Conservation (phyloP, 495 filamentous ascomycete genomes). For the Antarctomyces pellizariae region DNA sequence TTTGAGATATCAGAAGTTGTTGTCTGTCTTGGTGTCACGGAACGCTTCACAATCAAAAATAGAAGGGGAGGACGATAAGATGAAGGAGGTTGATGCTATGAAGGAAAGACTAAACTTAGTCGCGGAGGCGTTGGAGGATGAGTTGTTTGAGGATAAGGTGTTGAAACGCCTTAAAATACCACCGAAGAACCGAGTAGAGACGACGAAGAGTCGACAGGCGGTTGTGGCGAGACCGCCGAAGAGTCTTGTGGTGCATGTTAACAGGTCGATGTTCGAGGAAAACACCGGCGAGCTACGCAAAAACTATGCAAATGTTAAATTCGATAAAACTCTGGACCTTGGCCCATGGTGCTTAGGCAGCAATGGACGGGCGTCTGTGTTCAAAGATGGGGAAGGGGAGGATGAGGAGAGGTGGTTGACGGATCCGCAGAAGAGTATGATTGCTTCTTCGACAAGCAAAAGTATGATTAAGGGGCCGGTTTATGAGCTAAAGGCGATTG, state of each 20-base stretch:
- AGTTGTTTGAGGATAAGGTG: constrained; percentile 60
- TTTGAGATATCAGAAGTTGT: constrained; percentile 18
- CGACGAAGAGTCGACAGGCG: constrained; percentile 72
- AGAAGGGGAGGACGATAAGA: too few relatives aligned
- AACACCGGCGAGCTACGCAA: constrained; percentile 52
- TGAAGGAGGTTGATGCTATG: constrained; percentile 9
- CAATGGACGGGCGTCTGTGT: too few relatives aligned
- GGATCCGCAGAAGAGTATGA: constrained; percentile 44
- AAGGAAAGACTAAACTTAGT: constrained; percentile 33
- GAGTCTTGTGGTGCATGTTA: constrained; percentile 66
- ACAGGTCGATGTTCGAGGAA: constrained; percentile 79
- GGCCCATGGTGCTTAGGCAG: constrained; percentile 55
- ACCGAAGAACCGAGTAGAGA: constrained; percentile 36
- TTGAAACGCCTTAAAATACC: constrained; percentile 49
- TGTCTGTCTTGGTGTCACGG: constrained; percentile 17
- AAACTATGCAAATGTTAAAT: constrained; percentile 55
- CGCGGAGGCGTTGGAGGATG: constrained; percentile 44
- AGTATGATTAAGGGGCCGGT: constrained; percentile 25
- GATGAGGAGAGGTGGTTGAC: constrained; percentile 40
- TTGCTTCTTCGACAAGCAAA: constrained; percentile 22
- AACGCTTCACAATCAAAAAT: too few relatives aligned
- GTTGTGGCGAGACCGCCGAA: constrained; percentile 62
- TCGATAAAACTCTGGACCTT: constrained; percentile 50
- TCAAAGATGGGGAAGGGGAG: constrained; percentile 5
- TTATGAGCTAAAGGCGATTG: constrained; percentile 64